Evolutionary conservation across 1,284 basidiomycete genomes (phyloP).

Genomic region (Moesziomyces sp.): DNA sequence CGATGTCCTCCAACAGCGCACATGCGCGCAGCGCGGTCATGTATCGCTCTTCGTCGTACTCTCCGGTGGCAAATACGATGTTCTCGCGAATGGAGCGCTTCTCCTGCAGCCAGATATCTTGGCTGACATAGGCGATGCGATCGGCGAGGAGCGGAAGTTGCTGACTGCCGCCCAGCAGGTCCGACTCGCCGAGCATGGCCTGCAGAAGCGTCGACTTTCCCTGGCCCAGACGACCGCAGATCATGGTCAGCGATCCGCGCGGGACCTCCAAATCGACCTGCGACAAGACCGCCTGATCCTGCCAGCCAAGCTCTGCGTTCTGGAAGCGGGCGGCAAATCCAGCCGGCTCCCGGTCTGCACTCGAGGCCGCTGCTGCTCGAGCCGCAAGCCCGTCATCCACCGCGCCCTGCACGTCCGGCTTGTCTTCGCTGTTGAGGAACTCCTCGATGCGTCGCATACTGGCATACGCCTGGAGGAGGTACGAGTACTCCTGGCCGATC

Average conservation of each 20-base stretch:
- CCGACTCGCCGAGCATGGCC: conserved; percentile 59
- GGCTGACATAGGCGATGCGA: conserved; percentile 58
- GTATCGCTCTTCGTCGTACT: conserved; percentile 56
- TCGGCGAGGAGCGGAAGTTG: conserved; percentile 27
- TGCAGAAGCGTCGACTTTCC: conserved; percentile 63
- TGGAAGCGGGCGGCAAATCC: conserved; percentile 37
- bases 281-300: conserved; percentile 15
- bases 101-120: conserved; percentile 59
- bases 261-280: conserved; percentile 48
- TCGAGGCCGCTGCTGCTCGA: conserved; percentile 4
- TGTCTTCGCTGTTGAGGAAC: conserved; percentile 42
- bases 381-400: conserved; percentile 7
- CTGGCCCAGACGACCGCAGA: conserved; percentile 59
- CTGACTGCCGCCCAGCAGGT: conserved; percentile 41
- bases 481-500: conserved; percentile 56
- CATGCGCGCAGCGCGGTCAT: conserved; percentile 51
- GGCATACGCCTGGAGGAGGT: conserved; percentile 49
- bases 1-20: conserved; percentile 55
- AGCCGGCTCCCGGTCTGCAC: not conserved
- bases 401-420: conserved; percentile 20
- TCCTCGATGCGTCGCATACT: conserved; percentile 54
- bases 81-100: conserved; percentile 58
- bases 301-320: conserved; percentile 41
- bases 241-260: conserved; percentile 43
- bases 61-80: conserved; percentile 55